Evolutionary conservation across 2,329 filamentous ascomycete species (phyloP), one percentile per base, ranked within the genome.

Genomic region (Cryphonectria nitschkei): DNA sequence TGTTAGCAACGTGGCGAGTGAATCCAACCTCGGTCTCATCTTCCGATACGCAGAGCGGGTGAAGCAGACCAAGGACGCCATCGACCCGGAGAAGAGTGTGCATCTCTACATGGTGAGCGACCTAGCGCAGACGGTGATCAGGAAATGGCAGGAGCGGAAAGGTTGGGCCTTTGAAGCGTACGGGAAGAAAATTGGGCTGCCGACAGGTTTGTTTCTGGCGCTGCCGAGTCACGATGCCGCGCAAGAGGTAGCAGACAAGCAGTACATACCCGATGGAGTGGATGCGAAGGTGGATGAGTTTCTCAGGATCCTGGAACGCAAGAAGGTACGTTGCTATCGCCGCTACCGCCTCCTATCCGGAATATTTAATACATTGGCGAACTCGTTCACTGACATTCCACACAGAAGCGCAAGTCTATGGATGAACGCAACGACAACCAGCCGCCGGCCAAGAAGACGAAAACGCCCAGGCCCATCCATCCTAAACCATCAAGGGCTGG

Each of bases 11-110:
- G 90, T 98, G 26, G 93, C 93, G 13, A 95, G 90, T 0, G 93
- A 97, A 79, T 89, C 93, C 61, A 99, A 98, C 76, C 85, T 98
- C 22, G 92, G 93, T 0, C 84, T 97, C 73, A 94, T 99, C 56
- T 96, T 93, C 83, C 94, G 96, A 79, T 93, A 98, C 73, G 94
- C 94, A 16, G 95, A 98, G 81, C 90, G 94, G 13, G 91, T 97
- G 68, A 99, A 99, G 84, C 93, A 95, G 80, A 93, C 95, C 13
- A 87, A 89, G 58, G 96, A 99, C 79, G 92, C 89, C 16, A 89
- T 98, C 72, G 86, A 88, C 34, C 87, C 89, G 0, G 83, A 86
- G 1, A 85, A 87, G 71, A 93, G 91, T 75, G 89, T 94, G 70
- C 90, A 90, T 73, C 85, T 99, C 0, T 97, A 98, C 78, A 90